These are phyloP conservation scores for Eimeria necatrix DNA, from an alignment of 169 alveolate species.

Conservation along the genomic window DNA sequence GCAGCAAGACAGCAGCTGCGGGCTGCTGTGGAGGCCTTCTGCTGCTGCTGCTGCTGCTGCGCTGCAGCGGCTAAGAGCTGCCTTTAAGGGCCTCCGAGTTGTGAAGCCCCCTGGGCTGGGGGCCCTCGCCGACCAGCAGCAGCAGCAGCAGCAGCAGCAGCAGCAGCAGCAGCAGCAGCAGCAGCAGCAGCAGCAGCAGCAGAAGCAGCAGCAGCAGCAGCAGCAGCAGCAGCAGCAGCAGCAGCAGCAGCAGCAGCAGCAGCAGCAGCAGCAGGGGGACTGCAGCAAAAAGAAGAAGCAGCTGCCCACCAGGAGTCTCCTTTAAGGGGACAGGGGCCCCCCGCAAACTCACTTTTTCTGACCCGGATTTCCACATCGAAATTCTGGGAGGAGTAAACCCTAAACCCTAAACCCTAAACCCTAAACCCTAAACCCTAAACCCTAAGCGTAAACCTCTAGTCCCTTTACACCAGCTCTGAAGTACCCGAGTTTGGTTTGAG, in stretches of 20 bases:
- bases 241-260: conserved; percentile 26
- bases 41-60: conserved; percentile 40
- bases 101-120: neutral
- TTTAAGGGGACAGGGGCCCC: too few species aligned
- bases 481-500: too few species aligned
- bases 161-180: conserved; percentile 8
- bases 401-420: neutral
- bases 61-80: neutral
- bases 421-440: too few species aligned
- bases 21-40: neutral
- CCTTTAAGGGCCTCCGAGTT: neutral
- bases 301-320: neutral
- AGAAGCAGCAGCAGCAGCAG: neutral
- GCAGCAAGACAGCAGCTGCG: neutral
- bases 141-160: too few species aligned
- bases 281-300: neutral
- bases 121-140: neutral
- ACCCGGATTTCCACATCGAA: conserved; percentile 4
- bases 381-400: neutral
- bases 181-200: conserved; percentile 15
- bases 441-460: too few species aligned
- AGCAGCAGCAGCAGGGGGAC: conserved; percentile 17
- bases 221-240: conserved; percentile 25
- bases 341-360: neutral
- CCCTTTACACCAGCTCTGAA: too few species aligned